Evolutionary conservation across 2,329 filamentous ascomycete genomes (phyloP).

Genomic region (Pseudogymnoascus sp.): DNA sequence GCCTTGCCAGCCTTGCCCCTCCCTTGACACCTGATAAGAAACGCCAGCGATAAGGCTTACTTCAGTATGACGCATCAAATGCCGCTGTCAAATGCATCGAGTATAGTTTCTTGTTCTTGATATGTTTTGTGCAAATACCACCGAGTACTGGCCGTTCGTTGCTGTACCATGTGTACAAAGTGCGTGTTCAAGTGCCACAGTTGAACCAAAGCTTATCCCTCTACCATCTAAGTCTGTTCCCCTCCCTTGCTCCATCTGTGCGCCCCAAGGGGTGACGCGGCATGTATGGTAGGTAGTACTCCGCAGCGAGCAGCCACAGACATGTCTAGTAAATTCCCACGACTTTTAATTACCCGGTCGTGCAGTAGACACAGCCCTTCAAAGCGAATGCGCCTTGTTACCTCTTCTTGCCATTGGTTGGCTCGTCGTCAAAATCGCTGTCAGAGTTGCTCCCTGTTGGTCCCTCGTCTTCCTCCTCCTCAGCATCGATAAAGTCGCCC

Average conservation of each 20-base stretch:
- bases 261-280: slow-evolving; percentile 4
- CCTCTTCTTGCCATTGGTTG: slow-evolving; percentile 10
- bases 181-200: background rate
- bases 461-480: slow-evolving; percentile 15
- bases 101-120: slow-evolving; percentile 1
- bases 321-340: background rate
- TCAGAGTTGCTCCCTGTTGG: slow-evolving; percentile 3
- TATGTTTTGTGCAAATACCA: slow-evolving; percentile 4
- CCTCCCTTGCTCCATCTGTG: background rate
- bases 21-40: slow-evolving; percentile 3
- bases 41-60: background rate
- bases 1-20: slow-evolving; percentile 5
- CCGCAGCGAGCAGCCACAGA: background rate
- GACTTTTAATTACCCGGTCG: background rate
- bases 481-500: slow-evolving; percentile 46
- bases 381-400: slow-evolving; percentile 2
- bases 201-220: background rate
- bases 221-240: background rate
- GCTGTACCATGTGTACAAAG: background rate
- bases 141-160: background rate
- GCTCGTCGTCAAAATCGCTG: slow-evolving; percentile 8
- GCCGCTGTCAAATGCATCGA: slow-evolving; percentile 6
- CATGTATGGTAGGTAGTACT: background rate
- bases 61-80: slow-evolving; percentile 7
- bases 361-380: background rate